Evolutionary conservation across 208 protist species (phyloP), one percentile per base, ranked within the genome.

Genomic region (Leishmania tarentolae): DNA sequence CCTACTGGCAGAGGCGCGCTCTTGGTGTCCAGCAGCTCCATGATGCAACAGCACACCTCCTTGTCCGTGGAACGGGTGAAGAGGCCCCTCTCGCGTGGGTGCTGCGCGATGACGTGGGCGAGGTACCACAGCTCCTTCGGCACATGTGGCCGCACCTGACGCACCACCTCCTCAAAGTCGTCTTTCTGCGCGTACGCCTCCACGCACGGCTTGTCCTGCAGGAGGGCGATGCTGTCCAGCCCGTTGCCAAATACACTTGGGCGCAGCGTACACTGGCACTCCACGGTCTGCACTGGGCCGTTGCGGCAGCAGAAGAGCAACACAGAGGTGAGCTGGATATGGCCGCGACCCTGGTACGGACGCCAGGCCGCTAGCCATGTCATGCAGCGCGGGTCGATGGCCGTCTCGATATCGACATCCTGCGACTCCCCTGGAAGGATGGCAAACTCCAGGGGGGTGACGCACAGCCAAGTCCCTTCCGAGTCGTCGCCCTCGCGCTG

Each of bases 41-140:
- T 96, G 69, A 97, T 89, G 8, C 56, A 80, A 15, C 80, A 40
- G 56, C 90, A 92, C 73, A 31, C 77, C 19, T 92, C 91, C 47
- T 69, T 72, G 76, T 88, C 83, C 46, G 79, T 66, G 57, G 87
- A 87, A 56, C 83, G 79, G 0, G 84, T 90, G 86, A 98, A 98
- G n/a, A 97, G 86, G 42, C 87, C 87, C 0, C 87, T 79, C 68
- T 88, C 82, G 37, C 81, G 77, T 28, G 92, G 88, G 68, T 90
- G 84, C 50, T 85, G 79, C 35, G 82, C 89, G 35, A 96, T 82
- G 24, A 88, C 91, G 76, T 97, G 89, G 69, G 86, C 88, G 31
- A 97, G 72, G 75, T 88, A 90, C 93, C 93, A 98, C 46, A 97
- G 75, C 84, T 98, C 93, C 86, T 98, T 98, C n/a, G 93, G 92